Evolutionary conservation across 768 basidiomycete species (phyloP).

Genomic region (Mycena vitilis): DNA sequence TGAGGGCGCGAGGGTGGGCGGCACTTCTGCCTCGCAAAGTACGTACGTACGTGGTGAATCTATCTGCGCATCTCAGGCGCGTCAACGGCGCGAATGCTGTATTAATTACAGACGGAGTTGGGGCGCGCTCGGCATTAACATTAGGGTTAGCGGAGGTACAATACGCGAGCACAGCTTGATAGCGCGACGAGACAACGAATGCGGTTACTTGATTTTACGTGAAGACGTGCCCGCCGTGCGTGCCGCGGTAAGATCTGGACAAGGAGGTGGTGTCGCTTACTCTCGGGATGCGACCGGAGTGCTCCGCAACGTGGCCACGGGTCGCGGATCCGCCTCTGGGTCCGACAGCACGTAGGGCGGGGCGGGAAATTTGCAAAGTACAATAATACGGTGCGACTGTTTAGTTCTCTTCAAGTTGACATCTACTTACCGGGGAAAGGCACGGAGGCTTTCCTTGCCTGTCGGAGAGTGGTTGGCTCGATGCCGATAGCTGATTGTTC

Average conservation of each 20-base stretch:
- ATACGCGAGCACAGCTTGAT: conserved; percentile 6
- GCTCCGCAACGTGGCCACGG: background rate
- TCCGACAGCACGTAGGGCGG: conserved; percentile 14
- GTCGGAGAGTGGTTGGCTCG: conserved; percentile 3
- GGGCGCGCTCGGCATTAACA: too few species aligned
- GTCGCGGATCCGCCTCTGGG: background rate
- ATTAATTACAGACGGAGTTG: background rate
- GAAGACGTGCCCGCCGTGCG: too few species aligned
- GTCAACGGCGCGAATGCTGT: background rate
- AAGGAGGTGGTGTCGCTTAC: conserved; percentile 2
- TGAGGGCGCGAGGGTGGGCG: background rate
- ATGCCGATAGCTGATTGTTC: background rate
- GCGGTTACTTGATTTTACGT: conserved; percentile 4
- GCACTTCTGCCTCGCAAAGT: background rate
- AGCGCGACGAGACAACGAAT: background rate
- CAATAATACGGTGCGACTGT: background rate
- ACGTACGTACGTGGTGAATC: background rate
- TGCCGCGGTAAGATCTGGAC: conserved; percentile 7
- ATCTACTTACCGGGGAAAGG: background rate
- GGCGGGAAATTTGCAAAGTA: background rate
- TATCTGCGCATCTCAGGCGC: conserved; percentile 9
- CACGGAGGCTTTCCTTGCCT: background rate
- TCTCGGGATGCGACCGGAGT: background rate
- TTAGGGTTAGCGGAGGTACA: background rate
- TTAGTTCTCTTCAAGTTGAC: background rate